Evolutionary conservation across 768 basidiomycete species (phyloP).

Genomic region (Hypholoma fasciculare): DNA sequence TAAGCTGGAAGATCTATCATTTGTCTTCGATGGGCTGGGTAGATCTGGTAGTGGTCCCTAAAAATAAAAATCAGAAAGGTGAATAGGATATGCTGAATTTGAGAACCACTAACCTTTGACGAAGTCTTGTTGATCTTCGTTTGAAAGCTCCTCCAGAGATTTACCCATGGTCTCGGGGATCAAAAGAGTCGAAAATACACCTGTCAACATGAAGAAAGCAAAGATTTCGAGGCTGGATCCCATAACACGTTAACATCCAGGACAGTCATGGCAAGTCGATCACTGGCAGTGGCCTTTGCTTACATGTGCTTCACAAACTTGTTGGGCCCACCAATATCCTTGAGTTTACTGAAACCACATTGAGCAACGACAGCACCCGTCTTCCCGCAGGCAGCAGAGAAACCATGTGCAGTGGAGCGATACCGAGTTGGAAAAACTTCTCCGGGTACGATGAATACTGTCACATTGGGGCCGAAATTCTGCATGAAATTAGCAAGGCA

Average conservation of each 20-base stretch:
- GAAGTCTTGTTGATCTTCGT: slow-evolving; percentile 68
- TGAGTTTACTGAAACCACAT: slow-evolving; percentile 69
- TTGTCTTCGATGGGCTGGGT: too few relatives aligned
- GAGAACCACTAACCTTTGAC: slow-evolving; percentile 28
- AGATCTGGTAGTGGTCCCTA: too few relatives aligned
- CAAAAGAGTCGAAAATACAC: slow-evolving; percentile 77
- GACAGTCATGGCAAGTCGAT: slow-evolving; percentile 1
- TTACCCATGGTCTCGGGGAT: slow-evolving; percentile 76
- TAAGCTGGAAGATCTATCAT: too few relatives aligned
- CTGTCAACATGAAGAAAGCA: slow-evolving; percentile 85
- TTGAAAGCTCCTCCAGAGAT: slow-evolving; percentile 71
- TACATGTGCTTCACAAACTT: slow-evolving; percentile 70
- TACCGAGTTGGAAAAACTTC: slow-evolving; percentile 90
- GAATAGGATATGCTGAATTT: too few relatives aligned
- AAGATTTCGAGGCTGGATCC: slow-evolving; percentile 68
- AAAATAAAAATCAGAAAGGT: too few relatives aligned
- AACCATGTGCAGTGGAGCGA: slow-evolving; percentile 82
- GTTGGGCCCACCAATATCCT: slow-evolving; percentile 67
- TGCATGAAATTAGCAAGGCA: slow-evolving; percentile 88
- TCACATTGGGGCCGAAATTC: slow-evolving; percentile 83
- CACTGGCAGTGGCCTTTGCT: slow-evolving; percentile 22
- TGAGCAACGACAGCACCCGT: slow-evolving; percentile 81
- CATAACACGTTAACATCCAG: too few relatives aligned
- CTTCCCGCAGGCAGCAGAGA: slow-evolving; percentile 82
- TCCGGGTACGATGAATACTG: slow-evolving; percentile 80